Evolutionary conservation across 2,329 filamentous ascomycete genomes (phyloP).

Genomic region (Neophaeococcomyces aloes): DNA sequence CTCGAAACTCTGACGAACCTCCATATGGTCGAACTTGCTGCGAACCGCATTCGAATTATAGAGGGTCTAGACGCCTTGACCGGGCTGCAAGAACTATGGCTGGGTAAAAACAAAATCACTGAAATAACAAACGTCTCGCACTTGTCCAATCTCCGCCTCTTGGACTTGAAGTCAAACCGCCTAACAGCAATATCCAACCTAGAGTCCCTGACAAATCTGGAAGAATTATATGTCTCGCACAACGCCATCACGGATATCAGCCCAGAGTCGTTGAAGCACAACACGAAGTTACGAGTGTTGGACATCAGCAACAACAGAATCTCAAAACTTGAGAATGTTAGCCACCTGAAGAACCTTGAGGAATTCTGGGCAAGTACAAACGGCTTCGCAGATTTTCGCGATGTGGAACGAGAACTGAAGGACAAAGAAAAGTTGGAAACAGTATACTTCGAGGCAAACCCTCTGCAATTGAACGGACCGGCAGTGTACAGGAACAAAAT

Average conservation of each 20-base stretch:
- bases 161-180: conserved; percentile 92
- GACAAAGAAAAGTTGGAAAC: conserved; percentile 75
- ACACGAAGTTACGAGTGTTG: conserved; percentile 60
- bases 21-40: conserved; percentile 78
- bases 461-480: conserved; percentile 67
- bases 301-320: conserved; percentile 88
- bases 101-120: conserved; percentile 94
- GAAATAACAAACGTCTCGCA: conserved; percentile 64
- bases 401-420: conserved; percentile 63
- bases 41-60: conserved; percentile 83
- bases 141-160: conserved; percentile 68
- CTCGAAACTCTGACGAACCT: conserved; percentile 64
- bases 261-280: conserved; percentile 51
- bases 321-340: conserved; percentile 60
- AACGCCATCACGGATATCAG: conserved; percentile 72
- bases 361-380: conserved; percentile 96
- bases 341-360: conserved; percentile 59
- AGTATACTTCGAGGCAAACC: conserved; percentile 95
- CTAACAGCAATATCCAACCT: conserved; percentile 70
- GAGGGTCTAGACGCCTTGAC: conserved; percentile 68
- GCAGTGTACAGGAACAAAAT: conserved; percentile 92
- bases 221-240: conserved; percentile 93
- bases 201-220: conserved; percentile 60
- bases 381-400: conserved; percentile 63
- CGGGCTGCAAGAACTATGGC: conserved; percentile 79